A percentile compares a stretch with the other conserved stretches of the same genome.
phyloP scores from a whole-genome alignment of 257 asterid species.

The Petunia axillaris region DNA sequence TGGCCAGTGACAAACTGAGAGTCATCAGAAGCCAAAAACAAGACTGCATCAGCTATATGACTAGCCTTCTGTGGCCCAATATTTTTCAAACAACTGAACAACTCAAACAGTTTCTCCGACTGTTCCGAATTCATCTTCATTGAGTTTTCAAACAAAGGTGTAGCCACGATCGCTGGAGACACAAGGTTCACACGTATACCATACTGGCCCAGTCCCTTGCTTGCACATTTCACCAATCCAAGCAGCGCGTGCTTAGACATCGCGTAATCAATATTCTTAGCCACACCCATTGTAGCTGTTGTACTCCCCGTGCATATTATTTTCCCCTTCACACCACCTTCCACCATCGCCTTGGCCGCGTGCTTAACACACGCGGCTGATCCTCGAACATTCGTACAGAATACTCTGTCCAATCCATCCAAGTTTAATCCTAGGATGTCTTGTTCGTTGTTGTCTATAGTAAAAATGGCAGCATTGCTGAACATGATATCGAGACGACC shows the following conservation, averaged over 20 bases:
- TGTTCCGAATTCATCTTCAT: slow-evolving; percentile 22
- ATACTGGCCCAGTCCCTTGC: slow-evolving; percentile 34
- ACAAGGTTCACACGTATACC: slow-evolving; percentile 44
- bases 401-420: slow-evolving; percentile 8
- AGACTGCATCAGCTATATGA: slow-evolving; percentile 37
- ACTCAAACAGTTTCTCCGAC: slow-evolving; percentile 13
- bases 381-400: slow-evolving; percentile 34
- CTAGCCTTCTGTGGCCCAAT: background rate
- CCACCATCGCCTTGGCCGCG: slow-evolving; percentile 38
- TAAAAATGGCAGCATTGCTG: background rate
- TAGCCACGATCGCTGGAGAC: slow-evolving; percentile 35
- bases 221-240: slow-evolving; percentile 38
- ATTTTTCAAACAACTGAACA: slow-evolving; percentile 24
- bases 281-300: background rate
- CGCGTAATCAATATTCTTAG: slow-evolving; percentile 25
- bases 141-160: slow-evolving; percentile 19
- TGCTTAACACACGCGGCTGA: slow-evolving; percentile 39
- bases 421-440: slow-evolving; percentile 23
- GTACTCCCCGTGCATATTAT: slow-evolving; percentile 38
- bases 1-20: slow-evolving; percentile 39
- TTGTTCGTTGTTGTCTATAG: background rate
- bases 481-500: background rate
- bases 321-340: slow-evolving; percentile 26
- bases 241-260: slow-evolving; percentile 47
- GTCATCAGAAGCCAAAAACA: slow-evolving; percentile 37